A percentile compares a stretch with the other conserved stretches of the same genome.
Conservation (phyloP, 2,329 filamentous ascomycete species). For the Aspergillus sp. region DNA sequence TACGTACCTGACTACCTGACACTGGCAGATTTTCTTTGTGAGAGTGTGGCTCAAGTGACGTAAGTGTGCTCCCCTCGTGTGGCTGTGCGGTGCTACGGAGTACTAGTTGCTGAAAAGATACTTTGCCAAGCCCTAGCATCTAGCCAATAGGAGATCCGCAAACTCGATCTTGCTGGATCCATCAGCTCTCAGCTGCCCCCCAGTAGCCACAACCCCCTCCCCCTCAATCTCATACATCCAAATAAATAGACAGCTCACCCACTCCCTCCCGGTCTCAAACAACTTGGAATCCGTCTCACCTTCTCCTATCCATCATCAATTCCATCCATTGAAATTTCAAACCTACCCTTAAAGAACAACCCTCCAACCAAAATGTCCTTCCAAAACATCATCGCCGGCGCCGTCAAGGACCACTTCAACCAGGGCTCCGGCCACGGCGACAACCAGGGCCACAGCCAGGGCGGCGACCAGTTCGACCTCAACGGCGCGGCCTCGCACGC, state of each 20-base stretch:
- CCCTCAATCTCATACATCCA: neutral
- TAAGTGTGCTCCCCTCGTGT: neutral
- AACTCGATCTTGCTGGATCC: neutral
- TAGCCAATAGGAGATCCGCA: neutral
- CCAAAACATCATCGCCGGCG: constrained; percentile 17
- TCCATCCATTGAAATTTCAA: neutral
- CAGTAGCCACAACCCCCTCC: constrained; percentile 3
- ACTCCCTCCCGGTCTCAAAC: neutral
- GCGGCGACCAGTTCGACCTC: constrained; percentile 46
- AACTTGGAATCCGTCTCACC: neutral
- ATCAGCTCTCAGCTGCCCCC: constrained; percentile 6
- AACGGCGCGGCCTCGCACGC: constrained; percentile 57
- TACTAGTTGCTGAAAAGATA: neutral
- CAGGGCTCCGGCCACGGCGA: neutral
- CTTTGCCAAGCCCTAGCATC: too few relatives aligned
- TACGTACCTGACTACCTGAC: too few relatives aligned
- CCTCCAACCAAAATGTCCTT: constrained; percentile 23
- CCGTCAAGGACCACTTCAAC: constrained; percentile 14
- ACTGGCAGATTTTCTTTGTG: neutral
- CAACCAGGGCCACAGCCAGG: constrained; percentile 6
- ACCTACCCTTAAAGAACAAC: neutral
- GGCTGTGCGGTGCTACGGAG: constrained; percentile 1
- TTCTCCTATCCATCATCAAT: neutral
- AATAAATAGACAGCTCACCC: constrained; percentile 9
- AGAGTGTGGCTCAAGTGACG: neutral